Evolutionary conservation across 495 filamentous ascomycete genomes (phyloP).

Genomic region (Elasticomyces elasticus): DNA sequence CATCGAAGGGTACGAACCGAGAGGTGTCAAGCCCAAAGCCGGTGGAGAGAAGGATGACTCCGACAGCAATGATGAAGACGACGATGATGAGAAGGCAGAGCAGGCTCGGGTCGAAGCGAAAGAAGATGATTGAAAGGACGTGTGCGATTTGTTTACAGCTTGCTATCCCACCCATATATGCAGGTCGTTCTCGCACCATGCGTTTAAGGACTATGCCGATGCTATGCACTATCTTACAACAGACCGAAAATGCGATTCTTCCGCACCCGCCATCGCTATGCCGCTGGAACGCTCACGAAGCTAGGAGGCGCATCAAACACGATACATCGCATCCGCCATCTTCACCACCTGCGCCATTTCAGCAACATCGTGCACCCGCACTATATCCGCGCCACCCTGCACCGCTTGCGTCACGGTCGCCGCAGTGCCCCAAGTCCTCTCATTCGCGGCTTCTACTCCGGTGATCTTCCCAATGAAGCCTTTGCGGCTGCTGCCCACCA

Average conservation of each 20-base stretch:
- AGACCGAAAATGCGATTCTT: background rate
- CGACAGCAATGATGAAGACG: conserved; percentile 8
- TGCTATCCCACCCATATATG: too few species aligned
- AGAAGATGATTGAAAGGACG: too few species aligned
- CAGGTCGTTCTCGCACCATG: too few species aligned
- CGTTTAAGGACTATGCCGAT: too few species aligned
- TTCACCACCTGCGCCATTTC: conserved; percentile 82
- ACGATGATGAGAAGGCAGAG: background rate
- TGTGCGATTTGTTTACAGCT: too few species aligned
- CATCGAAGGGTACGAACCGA: conserved; percentile 18
- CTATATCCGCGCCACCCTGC: conserved; percentile 85
- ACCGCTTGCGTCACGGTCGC: conserved; percentile 81
- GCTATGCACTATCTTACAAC: too few species aligned
- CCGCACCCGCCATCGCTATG: background rate
- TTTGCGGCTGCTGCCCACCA: conserved; percentile 84
- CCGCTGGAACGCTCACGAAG: too few species aligned
- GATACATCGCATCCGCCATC: conserved; percentile 76
- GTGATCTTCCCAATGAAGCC: conserved; percentile 77
- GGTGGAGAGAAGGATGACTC: background rate
- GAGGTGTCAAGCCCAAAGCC: background rate
- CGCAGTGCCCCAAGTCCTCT: conserved; percentile 76
- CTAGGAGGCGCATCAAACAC: too few species aligned
- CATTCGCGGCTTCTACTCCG: conserved; percentile 55
- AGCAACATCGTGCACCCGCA: conserved; percentile 84
- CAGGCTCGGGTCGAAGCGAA: too few species aligned